phyloP scores from a whole-genome alignment of 1,284 basidiomycete genomes.

The Singerocomus inundabilis region DNA sequence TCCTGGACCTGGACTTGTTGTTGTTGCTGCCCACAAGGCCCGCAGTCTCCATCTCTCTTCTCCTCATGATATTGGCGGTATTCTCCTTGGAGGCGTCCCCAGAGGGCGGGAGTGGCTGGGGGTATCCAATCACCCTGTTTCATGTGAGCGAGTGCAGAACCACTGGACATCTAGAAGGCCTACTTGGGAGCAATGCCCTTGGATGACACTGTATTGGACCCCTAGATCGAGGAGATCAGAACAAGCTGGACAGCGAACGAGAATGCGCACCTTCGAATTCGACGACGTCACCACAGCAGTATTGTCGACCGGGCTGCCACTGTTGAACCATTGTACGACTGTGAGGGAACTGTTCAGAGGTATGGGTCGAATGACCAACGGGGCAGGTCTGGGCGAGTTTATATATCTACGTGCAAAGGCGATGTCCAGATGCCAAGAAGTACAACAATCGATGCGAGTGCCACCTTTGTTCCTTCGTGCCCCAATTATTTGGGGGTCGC shows the following conservation, averaged over 20 bases:
- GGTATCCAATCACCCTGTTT: conserved; percentile 66
- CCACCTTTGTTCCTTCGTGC: conserved; percentile 4
- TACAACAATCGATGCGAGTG: conserved; percentile 13
- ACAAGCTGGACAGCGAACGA: neutral
- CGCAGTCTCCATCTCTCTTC: conserved; percentile 17
- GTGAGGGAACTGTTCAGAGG: conserved; percentile 10
- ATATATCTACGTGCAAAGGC: conserved; percentile 21
- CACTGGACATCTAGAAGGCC: neutral
- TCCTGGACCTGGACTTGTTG: conserved; percentile 29
- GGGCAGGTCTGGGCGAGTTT: conserved; percentile 9
- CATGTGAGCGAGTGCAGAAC: conserved; percentile 4
- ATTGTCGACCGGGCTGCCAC: conserved; percentile 67
- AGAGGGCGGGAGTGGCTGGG: conserved; percentile 58
- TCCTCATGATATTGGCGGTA: conserved; percentile 20
- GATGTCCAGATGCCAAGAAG: conserved; percentile 14
- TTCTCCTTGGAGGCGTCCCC: conserved; percentile 52
- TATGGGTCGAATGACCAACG: conserved; percentile 1
- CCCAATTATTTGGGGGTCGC: neutral
- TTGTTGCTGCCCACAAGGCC: conserved; percentile 27
- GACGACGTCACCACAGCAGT: conserved; percentile 56
- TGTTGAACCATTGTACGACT: conserved; percentile 40
- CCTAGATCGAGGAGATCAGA: conserved; percentile 39
- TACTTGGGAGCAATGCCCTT: conserved; percentile 68
- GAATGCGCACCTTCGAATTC: conserved; percentile 49
- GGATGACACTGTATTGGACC: conserved; percentile 63